Evolutionary conservation across 2,329 filamentous ascomycete genomes (phyloP).

Genomic region (Albifimbria verrucaria): DNA sequence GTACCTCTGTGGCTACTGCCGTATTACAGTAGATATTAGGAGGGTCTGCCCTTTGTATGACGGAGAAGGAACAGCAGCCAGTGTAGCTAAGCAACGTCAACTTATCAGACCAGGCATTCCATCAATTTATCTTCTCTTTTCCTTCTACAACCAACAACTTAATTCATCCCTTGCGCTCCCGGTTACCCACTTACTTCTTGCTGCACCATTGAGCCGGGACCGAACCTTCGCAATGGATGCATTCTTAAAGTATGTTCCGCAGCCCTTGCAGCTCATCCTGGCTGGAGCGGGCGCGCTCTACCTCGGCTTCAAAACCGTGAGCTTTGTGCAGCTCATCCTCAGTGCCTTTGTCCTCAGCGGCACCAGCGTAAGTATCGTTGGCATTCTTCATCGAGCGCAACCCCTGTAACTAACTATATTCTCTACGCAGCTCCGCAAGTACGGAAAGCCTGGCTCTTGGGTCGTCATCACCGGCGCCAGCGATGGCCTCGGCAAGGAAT

Average conservation of each 20-base stretch:
- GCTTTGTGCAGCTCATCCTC: constrained; percentile 58
- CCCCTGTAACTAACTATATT: too few species aligned
- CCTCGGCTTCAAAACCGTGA: constrained; percentile 53
- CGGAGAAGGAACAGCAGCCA: too few species aligned
- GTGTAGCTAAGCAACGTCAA: too few species aligned
- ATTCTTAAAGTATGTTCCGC: constrained; percentile 35
- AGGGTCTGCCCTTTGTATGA: too few species aligned
- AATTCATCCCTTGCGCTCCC: background rate
- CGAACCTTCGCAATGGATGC: constrained; percentile 21
- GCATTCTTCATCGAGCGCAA: background rate
- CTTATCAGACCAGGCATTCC: too few species aligned
- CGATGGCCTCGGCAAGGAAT: constrained; percentile 96
- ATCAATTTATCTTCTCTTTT: too few species aligned
- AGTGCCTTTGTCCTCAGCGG: constrained; percentile 67
- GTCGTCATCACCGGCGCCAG: constrained; percentile 92
- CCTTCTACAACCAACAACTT: too few species aligned
- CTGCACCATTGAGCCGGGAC: background rate
- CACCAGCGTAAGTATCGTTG: constrained; percentile 49
- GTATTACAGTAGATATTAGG: too few species aligned
- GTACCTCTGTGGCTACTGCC: too few species aligned
- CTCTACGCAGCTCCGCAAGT: constrained; percentile 77
- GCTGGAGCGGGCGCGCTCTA: constrained; percentile 57
- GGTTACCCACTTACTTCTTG: background rate
- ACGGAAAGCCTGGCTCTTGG: constrained; percentile 90
- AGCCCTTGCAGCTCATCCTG: constrained; percentile 42